Base-by-base conservation (phyloP, 345 rosid species). In the Clausena lansium region DNA sequence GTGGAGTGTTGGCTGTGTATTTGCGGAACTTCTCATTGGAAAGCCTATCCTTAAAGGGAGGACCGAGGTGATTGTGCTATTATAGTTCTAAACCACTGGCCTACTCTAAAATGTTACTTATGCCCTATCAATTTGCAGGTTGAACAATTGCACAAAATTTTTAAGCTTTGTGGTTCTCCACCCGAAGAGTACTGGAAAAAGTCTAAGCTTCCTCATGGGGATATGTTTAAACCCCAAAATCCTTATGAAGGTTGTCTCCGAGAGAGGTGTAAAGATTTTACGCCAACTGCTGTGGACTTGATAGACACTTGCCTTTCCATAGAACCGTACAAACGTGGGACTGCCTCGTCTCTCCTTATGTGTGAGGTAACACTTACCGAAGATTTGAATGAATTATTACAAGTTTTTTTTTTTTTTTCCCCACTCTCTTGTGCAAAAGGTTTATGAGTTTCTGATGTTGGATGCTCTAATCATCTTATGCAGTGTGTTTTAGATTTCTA, bases 1-100 rank as follows among this genome's bases (percentile, higher is more conserved):
- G 28, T 92, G 97, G 97, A 92, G 95, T 81, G 89, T 89, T 13
- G 97, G 97, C 15, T 92, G 95, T 64, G 97, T 91, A 47, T 87
- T 92, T 79, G 90, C 92, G 54, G 95, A 89, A 78, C 81, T 92
- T 74, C 86, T 88, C 38, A 67, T 81, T 58, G 91, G 93, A 1
- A 92, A 84, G 77, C 97, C 95, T 79, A 84, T 92, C 45, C 81
- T 92, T 20, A 92, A 91, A 82, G 97, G 93, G 54, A 87, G 97
- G 84, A 92, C 97, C 5, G 95, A 92, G 92, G 93, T 91, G 75
- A 81, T 13, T 28, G 27, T 67, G 5, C 22, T 22, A 54, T 39
- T 33, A n/a, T 71, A 52, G 38, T 9, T 9, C 52, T 33, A 14
- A 52, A 52, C 17, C 8, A 52, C 20, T 17, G 57, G 20, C 22